Base-by-base conservation (phyloP, 2,329 filamentous ascomycete species). In the Microcyclospora tardicrescens region DNA sequence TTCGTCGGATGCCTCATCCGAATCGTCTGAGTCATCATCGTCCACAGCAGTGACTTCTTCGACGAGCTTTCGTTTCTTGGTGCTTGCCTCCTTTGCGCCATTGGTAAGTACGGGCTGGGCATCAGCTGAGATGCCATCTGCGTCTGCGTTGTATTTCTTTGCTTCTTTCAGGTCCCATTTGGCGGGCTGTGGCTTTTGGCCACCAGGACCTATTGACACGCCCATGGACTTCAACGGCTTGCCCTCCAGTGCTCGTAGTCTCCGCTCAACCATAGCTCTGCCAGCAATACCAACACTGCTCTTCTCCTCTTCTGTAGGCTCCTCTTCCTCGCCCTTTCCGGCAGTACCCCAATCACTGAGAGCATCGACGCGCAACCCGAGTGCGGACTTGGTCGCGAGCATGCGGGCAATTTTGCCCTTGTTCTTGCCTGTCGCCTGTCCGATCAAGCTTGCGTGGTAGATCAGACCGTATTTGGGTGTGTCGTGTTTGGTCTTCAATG, bases 371-470 rank as follows among this genome's bases (percentile, higher is more conserved):
- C 91, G 86, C 35, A 95, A 72, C 71, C 87, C 87, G 36, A 98
- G 76, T 16, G 91, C 85, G 34, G 89, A 79, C 72, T 96, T 96
- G 51, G 89, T 82, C 35, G 91, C 83, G 44, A 98, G 75, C 71
- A 94, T 86, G 73, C 91, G 84, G 32, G 91, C 91, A 58, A 98
- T 94, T 73, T 98, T 98, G 55, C 91, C 91, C 79, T 98, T 98
- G 72, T 96, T 96, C 71, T 85, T 89, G 56, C 91, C 91, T 14
- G 84, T 93, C 24, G 91, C 91, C 68, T 98, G 91, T 33, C 91
- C 93, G 49, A 98, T 93, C 34, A 98, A 75, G 19, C 84, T 91
- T 35, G 84, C 82, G 64, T 93, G 83, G 67, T 91, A 93, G 61
- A 93, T 84, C 48, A 93, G 73, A 73, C 91, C 91, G 57, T 96